These are phyloP conservation scores for Aureobasidium sp. DNA, from an alignment of 2,329 filamentous ascomycete genomes.

Conservation along the genomic window DNA sequence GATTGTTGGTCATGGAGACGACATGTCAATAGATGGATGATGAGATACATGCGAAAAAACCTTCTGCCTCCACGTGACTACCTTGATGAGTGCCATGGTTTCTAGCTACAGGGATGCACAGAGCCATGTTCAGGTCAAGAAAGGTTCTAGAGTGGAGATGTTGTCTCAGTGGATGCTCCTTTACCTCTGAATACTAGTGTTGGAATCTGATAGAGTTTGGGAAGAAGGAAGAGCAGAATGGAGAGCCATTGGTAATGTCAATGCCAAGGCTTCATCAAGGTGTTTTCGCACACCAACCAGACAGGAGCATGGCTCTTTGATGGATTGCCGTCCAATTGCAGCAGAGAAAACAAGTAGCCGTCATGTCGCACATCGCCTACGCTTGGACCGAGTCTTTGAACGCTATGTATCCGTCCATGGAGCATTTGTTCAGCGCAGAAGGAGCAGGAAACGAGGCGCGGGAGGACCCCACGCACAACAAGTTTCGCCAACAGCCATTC, in stretches of 20 bases:
- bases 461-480: conserved; percentile 9
- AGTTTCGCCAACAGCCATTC: background rate
- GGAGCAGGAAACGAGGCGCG: background rate
- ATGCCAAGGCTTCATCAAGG: conserved; percentile 15
- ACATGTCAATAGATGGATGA: background rate
- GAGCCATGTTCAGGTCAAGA: background rate
- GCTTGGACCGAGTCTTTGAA: conserved; percentile 9
- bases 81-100: background rate
- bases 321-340: conserved; percentile 9
- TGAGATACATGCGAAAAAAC: background rate
- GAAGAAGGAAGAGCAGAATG: background rate
- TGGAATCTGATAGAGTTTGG: too few species aligned
- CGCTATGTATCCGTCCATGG: background rate
- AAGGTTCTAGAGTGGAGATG: background rate
- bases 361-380: conserved; percentile 1
- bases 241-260: background rate
- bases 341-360: background rate
- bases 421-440: background rate
- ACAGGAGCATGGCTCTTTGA: background rate
- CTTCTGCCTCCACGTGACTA: background rate
- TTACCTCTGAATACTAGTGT: background rate
- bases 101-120: background rate
- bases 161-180: background rate
- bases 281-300: background rate
- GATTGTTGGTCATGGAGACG: background rate